Conservation (phyloP, 441 rosid genomes). For the Erodium trifolium region DNA sequence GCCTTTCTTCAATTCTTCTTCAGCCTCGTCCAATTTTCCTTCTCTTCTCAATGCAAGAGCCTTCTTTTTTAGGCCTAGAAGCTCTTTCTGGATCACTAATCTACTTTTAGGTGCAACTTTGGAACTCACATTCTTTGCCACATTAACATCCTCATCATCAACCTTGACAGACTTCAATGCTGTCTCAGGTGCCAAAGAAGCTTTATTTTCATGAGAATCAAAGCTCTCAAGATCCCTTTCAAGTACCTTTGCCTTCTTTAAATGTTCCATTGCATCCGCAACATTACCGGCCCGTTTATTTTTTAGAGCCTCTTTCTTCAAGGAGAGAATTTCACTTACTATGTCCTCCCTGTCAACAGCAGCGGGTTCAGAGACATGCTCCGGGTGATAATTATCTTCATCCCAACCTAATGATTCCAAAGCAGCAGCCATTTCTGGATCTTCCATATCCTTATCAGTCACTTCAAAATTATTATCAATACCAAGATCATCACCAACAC, state of each 20-base stretch:
- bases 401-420: constrained; percentile 72
- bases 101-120: constrained; percentile 41
- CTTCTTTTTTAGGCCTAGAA: constrained; percentile 64
- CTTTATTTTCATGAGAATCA: constrained; percentile 19
- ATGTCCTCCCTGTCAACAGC: constrained; percentile 36
- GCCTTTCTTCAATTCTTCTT: constrained; percentile 64
- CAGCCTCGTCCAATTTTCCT: constrained; percentile 62
- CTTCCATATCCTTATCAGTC: constrained; percentile 77
- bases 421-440: constrained; percentile 69
- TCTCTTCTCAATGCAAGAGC: constrained; percentile 73
- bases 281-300: constrained; percentile 51
- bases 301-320: constrained; percentile 61
- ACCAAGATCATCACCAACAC: constrained; percentile 42
- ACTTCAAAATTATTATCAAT: constrained; percentile 57
- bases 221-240: constrained; percentile 47
- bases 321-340: constrained; percentile 40
- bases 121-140: constrained; percentile 23
- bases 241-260: constrained; percentile 71
- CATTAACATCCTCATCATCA: constrained; percentile 19
- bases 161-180: constrained; percentile 14
- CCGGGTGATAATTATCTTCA: constrained; percentile 39
- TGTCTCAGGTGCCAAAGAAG: constrained; percentile 22
- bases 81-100: constrained; percentile 61
- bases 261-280: constrained; percentile 59
- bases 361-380: constrained; percentile 14